A percentile compares a stretch with the other conserved stretches of the same genome.
These are phyloP conservation scores for Bauhinia variegata DNA, from an alignment of 306 rosid genomes.

Conservation along the genomic window DNA sequence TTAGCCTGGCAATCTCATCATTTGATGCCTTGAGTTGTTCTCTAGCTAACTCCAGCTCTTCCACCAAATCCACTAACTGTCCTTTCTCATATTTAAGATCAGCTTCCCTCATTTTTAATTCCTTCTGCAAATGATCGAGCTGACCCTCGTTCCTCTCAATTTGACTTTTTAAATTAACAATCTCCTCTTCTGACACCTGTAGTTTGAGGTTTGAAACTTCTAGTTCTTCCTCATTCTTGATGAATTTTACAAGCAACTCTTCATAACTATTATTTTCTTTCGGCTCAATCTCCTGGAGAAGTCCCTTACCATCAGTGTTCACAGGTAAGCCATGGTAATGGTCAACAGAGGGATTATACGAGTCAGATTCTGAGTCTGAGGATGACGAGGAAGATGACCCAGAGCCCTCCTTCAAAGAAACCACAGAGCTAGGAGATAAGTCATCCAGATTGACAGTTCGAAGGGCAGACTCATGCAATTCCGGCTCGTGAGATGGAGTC, in stretches of 20 bases:
- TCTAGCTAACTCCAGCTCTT: slow-evolving; percentile 47
- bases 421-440: slow-evolving; percentile 52
- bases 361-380: slow-evolving; percentile 61
- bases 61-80: slow-evolving; percentile 48
- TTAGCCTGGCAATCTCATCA: slow-evolving; percentile 49
- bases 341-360: slow-evolving; percentile 28
- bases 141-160: slow-evolving; percentile 42
- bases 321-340: slow-evolving; percentile 37
- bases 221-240: slow-evolving; percentile 47
- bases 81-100: slow-evolving; percentile 53
- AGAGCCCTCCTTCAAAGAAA: slow-evolving; percentile 51
- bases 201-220: slow-evolving; percentile 47
- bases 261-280: slow-evolving; percentile 43
- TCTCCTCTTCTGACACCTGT: slow-evolving; percentile 49
- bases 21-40: slow-evolving; percentile 48
- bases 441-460: slow-evolving; percentile 51
- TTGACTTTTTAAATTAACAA: slow-evolving; percentile 37
- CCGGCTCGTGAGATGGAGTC: slow-evolving; percentile 56
- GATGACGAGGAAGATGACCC: slow-evolving; percentile 56
- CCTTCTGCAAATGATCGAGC: slow-evolving; percentile 33
- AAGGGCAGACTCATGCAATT: slow-evolving; percentile 38
- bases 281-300: slow-evolving; percentile 41
- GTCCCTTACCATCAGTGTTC: slow-evolving; percentile 39
- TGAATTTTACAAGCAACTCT: slow-evolving; percentile 40
- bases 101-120: slow-evolving; percentile 48